These are phyloP conservation scores for Wallacemonas collosoma DNA, from an alignment of 208 protist genomes.

Conservation along the genomic window DNA sequence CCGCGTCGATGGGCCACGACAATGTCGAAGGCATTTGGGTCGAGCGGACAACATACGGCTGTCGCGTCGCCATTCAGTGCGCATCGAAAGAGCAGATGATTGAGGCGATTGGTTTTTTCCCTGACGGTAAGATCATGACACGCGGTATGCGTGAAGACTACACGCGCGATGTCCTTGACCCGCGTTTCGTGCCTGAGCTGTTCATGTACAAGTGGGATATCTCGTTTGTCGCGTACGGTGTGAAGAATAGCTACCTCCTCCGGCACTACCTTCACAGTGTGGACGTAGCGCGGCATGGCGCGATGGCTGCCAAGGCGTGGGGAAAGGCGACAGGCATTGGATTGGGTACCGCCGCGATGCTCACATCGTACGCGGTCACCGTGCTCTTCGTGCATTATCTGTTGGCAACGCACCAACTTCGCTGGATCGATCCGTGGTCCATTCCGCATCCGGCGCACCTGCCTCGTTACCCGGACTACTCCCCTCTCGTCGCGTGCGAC, in stretches of 20 bases:
- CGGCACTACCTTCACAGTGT: conserved; percentile 79
- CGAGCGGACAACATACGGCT: conserved; percentile 85
- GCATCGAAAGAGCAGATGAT: conserved; percentile 75
- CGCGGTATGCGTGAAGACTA: conserved; percentile 87
- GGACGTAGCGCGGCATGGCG: conserved; percentile 61
- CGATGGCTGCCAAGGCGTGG: conserved; percentile 90
- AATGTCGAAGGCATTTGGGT: conserved; percentile 88
- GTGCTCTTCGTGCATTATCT: conserved; percentile 89
- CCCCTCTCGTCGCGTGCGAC: conserved; percentile 70
- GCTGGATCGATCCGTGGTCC: conserved; percentile 88
- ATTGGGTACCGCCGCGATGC: conserved; percentile 77
- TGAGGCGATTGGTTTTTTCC: conserved; percentile 88
- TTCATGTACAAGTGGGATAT: conserved; percentile 92
- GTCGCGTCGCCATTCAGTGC: conserved; percentile 82
- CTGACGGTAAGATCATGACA: conserved; percentile 87
- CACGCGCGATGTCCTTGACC: conserved; percentile 86
- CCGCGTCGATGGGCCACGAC: conserved; percentile 74
- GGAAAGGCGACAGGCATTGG: conserved; percentile 89
- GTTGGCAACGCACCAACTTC: conserved; percentile 70
- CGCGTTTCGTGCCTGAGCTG: conserved; percentile 84
- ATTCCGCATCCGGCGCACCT: conserved; percentile 85
- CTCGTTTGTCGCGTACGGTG: conserved; percentile 87
- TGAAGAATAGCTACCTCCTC: conserved; percentile 91
- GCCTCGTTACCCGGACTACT: conserved; percentile 87
- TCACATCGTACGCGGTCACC: conserved; percentile 90